Base-by-base conservation (phyloP, 257 asterid genomes). In the Lavandula angustifolia region DNA sequence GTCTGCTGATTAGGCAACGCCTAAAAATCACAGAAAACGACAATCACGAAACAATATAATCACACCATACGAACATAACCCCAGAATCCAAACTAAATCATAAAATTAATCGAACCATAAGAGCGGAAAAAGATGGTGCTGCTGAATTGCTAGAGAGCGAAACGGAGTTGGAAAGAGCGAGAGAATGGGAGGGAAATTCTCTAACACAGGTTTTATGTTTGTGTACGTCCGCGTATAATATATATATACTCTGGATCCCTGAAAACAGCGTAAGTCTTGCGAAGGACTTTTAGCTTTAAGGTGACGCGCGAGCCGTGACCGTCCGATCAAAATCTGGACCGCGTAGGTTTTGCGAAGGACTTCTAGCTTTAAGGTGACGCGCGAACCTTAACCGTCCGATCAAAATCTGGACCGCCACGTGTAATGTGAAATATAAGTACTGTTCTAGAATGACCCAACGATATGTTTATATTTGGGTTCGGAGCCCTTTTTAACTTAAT, bases 1-100 rank as follows among this genome's bases (percentile, higher is more conserved):
- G 88, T 84, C 62, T 84, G 92, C 65, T 88, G 96, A 73, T 76
- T 79, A 7, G 90, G 95, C 68, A 88, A 73, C 44, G 96, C 96
- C 95, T 87, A 33, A 40, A 64, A 48, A 10, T 0, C 41, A 22
- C 16, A 40, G 5, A 54, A 59, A 1, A 56, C 6, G 7, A 27
- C 8, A 50, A 47, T 3, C 48, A 13, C 1, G 38, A 31, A 22
- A 50, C 3, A 14, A 22, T 10, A 6, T 37, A 53, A 33, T 55
- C 68, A 62, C 54, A 22, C 27, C 40, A 56, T n/a, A 31, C 1
- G 7, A 40, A 29, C 47, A 40, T 12, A 29, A 41, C 27, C 9
- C 3, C 17, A 51, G n/a, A 12, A 18, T 4, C 3, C 3, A 22
- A 14, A 54, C 6, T 3, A 60, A 3, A 22, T n/a, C 18, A 8